phyloP scores from a whole-genome alignment of 2,329 filamentous ascomycete species.

The Trichoderma lentiforme region DNA sequence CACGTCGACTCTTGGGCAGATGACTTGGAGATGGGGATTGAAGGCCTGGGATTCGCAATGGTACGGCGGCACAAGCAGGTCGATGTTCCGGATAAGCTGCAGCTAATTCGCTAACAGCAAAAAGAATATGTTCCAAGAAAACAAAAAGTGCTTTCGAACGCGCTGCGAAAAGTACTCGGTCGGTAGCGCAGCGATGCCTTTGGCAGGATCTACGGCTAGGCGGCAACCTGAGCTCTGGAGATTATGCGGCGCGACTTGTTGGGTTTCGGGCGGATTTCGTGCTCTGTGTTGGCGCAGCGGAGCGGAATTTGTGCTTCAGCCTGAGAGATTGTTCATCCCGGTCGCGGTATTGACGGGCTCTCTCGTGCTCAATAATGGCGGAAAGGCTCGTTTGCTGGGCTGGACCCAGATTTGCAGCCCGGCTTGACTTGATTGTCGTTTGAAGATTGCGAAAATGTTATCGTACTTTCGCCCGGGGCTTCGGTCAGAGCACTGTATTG shows the following conservation, averaged over 20 bases:
- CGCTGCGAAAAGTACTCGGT: not conserved
- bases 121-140: not conserved
- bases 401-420: slow-evolving; percentile 1
- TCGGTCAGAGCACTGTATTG: not conserved
- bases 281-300: not conserved
- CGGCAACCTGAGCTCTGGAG: slow-evolving; percentile 1
- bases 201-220: not conserved
- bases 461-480: not conserved
- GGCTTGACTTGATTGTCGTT: not conserved
- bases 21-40: not conserved
- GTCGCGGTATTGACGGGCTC: not conserved
- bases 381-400: not conserved
- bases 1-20: not conserved
- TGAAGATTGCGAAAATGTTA: slow-evolving; percentile 10
- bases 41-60: not conserved
- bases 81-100: not conserved
- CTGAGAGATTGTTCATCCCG: not conserved
- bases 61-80: not conserved
- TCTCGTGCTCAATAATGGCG: not conserved
- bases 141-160: not conserved
- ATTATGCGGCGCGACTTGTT: slow-evolving; percentile 13
- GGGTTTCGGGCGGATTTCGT: not conserved
- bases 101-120: not conserved
- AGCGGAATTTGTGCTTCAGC: not conserved
- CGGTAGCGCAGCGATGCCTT: not conserved